Evolutionary conservation across 768 basidiomycete genomes (phyloP).

Genomic region (Boletus vinaceobasis): DNA sequence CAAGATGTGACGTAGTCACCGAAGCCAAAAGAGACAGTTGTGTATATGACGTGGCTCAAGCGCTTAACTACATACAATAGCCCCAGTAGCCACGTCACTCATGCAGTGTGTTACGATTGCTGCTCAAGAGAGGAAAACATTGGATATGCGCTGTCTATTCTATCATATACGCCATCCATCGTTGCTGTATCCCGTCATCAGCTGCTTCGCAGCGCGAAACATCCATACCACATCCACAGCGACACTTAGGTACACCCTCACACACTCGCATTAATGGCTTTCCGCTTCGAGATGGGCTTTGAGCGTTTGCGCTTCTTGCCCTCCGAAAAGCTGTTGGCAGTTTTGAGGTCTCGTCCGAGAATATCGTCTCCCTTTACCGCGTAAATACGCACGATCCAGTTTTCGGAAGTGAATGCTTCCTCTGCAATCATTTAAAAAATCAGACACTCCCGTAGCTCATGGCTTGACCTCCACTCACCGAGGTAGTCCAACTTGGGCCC

Average conservation of each 20-base stretch:
- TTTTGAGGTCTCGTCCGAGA: constrained; percentile 86
- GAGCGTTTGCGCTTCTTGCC: constrained; percentile 89
- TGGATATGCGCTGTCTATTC: background rate
- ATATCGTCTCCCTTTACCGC: constrained; percentile 92
- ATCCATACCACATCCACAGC: background rate
- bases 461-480: constrained; percentile 45
- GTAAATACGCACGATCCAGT: constrained; percentile 99
- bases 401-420: constrained; percentile 98
- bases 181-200: background rate
- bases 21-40: background rate
- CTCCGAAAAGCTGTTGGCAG: constrained; percentile 75
- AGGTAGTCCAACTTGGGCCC: constrained; percentile 86
- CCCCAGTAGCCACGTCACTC: background rate
- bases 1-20: background rate
- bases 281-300: constrained; percentile 64
- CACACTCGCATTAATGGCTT: constrained; percentile 30
- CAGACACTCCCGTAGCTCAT: background rate
- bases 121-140: background rate
- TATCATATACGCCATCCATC: constrained; percentile 1
- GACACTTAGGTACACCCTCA: constrained; percentile 3
- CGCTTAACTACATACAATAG: background rate
- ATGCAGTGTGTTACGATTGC: background rate
- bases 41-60: constrained; percentile 14
- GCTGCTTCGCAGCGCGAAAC: background rate
- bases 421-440: constrained; percentile 43